These are phyloP conservation scores for Colletotrichum sp. DNA, from an alignment of 2,329 filamentous ascomycete species.

Conservation along the genomic window DNA sequence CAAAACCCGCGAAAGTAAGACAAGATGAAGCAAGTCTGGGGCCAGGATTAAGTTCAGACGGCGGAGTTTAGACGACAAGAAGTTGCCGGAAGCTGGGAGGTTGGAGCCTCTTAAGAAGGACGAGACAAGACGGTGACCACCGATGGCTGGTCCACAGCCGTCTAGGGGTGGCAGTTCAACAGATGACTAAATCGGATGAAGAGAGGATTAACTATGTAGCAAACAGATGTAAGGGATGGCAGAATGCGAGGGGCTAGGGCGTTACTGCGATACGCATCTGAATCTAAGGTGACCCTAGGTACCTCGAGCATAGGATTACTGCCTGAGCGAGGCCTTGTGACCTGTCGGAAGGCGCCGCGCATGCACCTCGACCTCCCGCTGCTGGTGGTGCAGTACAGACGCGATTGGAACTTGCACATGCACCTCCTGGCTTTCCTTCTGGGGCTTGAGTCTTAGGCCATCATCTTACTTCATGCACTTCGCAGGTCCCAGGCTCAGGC, in stretches of 20 bases:
- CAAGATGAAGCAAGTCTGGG: not conserved
- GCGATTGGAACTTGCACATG: not conserved
- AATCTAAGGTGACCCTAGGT: not conserved
- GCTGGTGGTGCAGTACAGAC: not conserved
- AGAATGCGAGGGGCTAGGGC: not conserved
- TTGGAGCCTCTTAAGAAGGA: not conserved
- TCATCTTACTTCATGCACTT: not conserved
- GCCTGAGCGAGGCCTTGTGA: constrained; percentile 9
- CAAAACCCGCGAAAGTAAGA: not conserved
- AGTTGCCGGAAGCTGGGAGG: not conserved
- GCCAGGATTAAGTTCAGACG: not conserved
- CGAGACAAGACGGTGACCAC: constrained; percentile 9
- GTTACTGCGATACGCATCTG: not conserved
- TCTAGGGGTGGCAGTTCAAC: not conserved
- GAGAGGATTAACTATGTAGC: not conserved
- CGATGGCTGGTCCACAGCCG: constrained; percentile 10
- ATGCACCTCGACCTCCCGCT: not conserved
- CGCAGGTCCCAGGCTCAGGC: not conserved
- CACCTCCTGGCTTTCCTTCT: not conserved
- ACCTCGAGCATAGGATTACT: not conserved
- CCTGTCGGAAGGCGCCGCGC: constrained; percentile 17
- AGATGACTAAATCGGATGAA: not conserved
- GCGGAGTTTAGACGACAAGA: not conserved
- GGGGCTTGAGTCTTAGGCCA: not conserved
- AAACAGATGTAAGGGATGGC: not conserved